These are phyloP conservation scores for Lophium mytilinum DNA, from an alignment of 495 filamentous ascomycete species.

Conservation along the genomic window DNA sequence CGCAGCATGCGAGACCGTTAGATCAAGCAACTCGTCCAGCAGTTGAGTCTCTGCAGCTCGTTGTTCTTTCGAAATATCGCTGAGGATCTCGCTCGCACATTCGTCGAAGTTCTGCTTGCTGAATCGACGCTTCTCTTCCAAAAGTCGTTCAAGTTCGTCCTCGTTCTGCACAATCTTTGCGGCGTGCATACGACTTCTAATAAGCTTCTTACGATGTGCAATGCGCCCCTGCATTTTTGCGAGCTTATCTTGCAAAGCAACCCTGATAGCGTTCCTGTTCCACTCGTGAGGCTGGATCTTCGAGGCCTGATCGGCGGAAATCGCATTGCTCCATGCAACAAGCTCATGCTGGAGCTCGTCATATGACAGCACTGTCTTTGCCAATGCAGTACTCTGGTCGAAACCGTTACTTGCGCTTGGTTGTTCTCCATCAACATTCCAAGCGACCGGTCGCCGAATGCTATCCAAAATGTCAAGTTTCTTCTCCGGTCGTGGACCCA, in stretches of 20 bases:
- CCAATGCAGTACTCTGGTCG: no score
- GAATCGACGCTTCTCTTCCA: background rate
- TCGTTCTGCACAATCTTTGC: background rate
- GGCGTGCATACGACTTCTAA: background rate
- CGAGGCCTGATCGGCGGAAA: no score
- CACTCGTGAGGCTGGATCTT: no score
- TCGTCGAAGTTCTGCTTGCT: background rate
- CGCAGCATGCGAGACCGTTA: background rate
- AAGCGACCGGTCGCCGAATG: background rate
- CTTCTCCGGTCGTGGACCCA: background rate
- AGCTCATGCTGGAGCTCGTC: background rate
- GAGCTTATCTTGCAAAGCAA: no score
- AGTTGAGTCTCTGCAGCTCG: background rate
- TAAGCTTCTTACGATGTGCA: background rate
- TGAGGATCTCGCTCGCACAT: background rate
- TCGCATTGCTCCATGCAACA: background rate
- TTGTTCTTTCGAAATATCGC: background rate
- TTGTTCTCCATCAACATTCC: background rate
- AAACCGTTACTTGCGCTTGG: background rate
- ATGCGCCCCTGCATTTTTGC: no score
- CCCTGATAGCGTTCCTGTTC: no score
- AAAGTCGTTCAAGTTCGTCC: background rate
- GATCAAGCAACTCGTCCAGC: background rate
- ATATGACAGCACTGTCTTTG: background rate
- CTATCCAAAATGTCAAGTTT: background rate